Percentiles rank a stretch among this genome's conserved stretches.
Evolutionary conservation across 495 filamentous ascomycete species (phyloP).

Genomic region (Penicillium riverlandense): DNA sequence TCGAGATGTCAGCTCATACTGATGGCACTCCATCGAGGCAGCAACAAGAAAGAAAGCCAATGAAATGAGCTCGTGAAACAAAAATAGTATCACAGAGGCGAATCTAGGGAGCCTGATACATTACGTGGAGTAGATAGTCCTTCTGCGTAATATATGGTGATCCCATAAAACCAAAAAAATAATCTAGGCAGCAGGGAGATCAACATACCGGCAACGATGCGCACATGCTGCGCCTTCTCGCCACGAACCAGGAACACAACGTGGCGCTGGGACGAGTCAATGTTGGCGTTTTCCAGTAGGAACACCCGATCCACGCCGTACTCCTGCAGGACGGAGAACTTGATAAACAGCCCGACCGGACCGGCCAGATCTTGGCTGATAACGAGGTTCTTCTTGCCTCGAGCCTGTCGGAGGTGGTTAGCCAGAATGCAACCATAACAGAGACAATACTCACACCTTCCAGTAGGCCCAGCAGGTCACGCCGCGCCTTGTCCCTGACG

Average conservation of each 20-base stretch:
- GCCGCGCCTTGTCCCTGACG: conserved; percentile 74
- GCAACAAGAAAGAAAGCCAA: conserved; percentile 31
- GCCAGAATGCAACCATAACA: no score
- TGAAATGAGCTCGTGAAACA: conserved; percentile 35
- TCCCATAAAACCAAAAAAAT: conserved; percentile 28
- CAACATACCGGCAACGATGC: conserved; percentile 80
- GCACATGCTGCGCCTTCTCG: conserved; percentile 75
- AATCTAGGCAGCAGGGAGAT: conserved; percentile 3
- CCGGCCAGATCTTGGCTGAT: conserved; percentile 87
- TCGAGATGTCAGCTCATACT: conserved; percentile 48
- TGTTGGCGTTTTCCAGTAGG: conserved; percentile 89
- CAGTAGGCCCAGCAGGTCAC: conserved; percentile 77
- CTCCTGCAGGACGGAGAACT: conserved; percentile 83
- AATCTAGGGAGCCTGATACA: conserved; percentile 64
- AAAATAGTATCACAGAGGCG: conserved; percentile 17
- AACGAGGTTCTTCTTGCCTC: conserved; percentile 97
- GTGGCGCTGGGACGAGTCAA: conserved; percentile 88
- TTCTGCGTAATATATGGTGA: conserved; percentile 59
- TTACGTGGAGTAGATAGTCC: conserved; percentile 48
- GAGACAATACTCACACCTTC: conserved; percentile 60
- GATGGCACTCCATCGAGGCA: conserved; percentile 40
- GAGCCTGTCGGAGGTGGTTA: conserved; percentile 50
- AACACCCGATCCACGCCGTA: conserved; percentile 97
- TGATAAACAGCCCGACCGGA: conserved; percentile 83
- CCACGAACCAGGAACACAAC: conserved; percentile 87